Conservation (phyloP, 805 yeast species). For the Lipomyces orientalis region DNA sequence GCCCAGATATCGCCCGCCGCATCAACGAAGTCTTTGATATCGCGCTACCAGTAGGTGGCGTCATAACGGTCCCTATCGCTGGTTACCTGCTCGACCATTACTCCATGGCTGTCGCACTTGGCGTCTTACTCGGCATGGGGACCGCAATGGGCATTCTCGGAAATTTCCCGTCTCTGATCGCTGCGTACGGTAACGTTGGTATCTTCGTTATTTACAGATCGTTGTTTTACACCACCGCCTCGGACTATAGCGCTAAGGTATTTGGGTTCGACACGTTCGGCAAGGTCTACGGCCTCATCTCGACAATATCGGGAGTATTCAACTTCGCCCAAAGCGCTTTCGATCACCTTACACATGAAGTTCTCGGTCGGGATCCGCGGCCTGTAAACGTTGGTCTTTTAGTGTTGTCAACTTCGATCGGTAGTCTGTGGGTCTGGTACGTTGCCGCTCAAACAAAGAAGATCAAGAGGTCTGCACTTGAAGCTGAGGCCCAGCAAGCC, state of each 20-base stretch:
- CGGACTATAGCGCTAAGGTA: conserved; percentile 89
- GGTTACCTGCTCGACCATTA: conserved; percentile 79
- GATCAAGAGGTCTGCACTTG: conserved; percentile 59
- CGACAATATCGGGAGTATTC: conserved; percentile 80
- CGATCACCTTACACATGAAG: conserved; percentile 72
- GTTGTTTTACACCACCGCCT: conserved; percentile 88
- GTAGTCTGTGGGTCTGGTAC: conserved; percentile 49
- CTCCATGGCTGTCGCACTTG: conserved; percentile 59
- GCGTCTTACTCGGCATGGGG: conserved; percentile 60
- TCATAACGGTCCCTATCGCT: conserved; percentile 83
- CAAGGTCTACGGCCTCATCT: conserved; percentile 84
- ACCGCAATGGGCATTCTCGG: conserved; percentile 74
- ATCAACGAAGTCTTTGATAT: conserved; percentile 81
- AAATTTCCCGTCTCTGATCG: conserved; percentile 53
- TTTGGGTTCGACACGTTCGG: conserved; percentile 94
- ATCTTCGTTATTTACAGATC: conserved; percentile 85
- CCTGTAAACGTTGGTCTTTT: conserved; percentile 73
- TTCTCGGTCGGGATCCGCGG: conserved; percentile 73
- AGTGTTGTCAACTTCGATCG: conserved; percentile 59
- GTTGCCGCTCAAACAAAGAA: conserved; percentile 49
- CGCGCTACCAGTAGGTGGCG: conserved; percentile 88
- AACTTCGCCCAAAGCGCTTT: conserved; percentile 73
- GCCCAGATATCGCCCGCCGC: conserved; percentile 55
- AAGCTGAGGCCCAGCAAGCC: conserved; percentile 69
- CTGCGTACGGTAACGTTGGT: conserved; percentile 72